Evolutionary conservation across 257 asterid genomes (phyloP).

Genomic region (Primulina eburnea): DNA sequence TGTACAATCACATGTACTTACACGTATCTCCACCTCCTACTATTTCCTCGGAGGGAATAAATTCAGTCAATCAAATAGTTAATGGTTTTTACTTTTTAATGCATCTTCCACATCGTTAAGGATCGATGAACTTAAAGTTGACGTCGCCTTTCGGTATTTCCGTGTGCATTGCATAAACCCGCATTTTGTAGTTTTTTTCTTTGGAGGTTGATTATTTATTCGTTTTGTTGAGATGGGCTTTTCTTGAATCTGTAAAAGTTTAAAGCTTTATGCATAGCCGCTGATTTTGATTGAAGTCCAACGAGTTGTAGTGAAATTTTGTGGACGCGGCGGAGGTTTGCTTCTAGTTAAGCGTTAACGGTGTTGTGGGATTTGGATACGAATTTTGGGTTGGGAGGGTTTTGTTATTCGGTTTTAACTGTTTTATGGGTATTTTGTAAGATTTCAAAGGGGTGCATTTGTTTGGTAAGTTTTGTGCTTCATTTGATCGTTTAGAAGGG

Average conservation of each 20-base stretch:
- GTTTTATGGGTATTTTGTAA: slow-evolving; percentile 12
- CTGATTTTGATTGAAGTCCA: slow-evolving; percentile 17
- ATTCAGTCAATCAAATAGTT: background rate
- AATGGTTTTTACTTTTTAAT: too few relatives aligned
- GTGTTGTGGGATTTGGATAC: slow-evolving; percentile 28
- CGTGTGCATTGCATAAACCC: slow-evolving; percentile 37
- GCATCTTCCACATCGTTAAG: background rate
- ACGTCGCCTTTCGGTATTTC: slow-evolving; percentile 34
- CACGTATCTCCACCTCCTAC: slow-evolving; percentile 37
- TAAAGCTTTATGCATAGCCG: slow-evolving; percentile 32
- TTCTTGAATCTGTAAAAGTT: slow-evolving; percentile 39
- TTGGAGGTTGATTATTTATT: slow-evolving; percentile 1
- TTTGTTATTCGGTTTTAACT: slow-evolving; percentile 5
- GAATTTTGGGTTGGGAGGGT: slow-evolving; percentile 25
- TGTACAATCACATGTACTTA: slow-evolving; percentile 33
- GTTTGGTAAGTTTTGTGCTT: slow-evolving; percentile 18
- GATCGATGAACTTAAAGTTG: slow-evolving; percentile 24
- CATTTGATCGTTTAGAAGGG: slow-evolving; percentile 22
- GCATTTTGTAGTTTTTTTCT: slow-evolving; percentile 16
- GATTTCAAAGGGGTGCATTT: slow-evolving; percentile 11
- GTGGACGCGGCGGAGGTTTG: background rate
- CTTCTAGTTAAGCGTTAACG: background rate
- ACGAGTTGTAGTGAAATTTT: slow-evolving; percentile 21
- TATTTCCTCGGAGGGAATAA: background rate
- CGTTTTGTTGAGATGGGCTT: slow-evolving; percentile 30